Evolutionary conservation across 2,329 filamentous ascomycete genomes (phyloP).

Genomic region (Fusarium acutatum): DNA sequence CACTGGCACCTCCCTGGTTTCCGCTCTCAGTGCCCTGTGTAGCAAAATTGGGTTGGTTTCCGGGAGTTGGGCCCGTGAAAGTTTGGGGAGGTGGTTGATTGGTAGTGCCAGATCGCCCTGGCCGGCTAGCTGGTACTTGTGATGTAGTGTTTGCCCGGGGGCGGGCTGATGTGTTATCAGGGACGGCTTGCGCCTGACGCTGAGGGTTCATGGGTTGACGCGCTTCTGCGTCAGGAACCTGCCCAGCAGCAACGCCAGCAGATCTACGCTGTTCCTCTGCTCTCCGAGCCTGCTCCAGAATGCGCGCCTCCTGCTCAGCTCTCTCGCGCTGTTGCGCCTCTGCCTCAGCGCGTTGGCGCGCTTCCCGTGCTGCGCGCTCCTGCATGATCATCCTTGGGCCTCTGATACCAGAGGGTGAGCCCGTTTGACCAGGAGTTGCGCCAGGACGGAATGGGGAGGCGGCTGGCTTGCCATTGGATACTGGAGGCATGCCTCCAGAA

Average conservation of each 20-base stretch:
- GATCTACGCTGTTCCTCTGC: constrained; percentile 65
- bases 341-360: constrained; percentile 72
- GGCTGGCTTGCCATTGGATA: constrained; percentile 64
- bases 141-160: constrained; percentile 40
- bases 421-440: constrained; percentile 59
- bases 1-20: constrained; percentile 25
- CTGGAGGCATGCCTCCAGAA: constrained; percentile 63
- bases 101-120: constrained; percentile 25
- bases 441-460: constrained; percentile 55
- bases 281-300: constrained; percentile 64
- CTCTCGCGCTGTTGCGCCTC: constrained; percentile 69
- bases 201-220: constrained; percentile 48
- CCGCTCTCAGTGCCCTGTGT: constrained; percentile 29
- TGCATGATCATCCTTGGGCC: constrained; percentile 94
- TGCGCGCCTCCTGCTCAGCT: constrained; percentile 64
- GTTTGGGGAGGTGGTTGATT: constrained; percentile 31
- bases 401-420: constrained; percentile 73
- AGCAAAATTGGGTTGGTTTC: constrained; percentile 25
- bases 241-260: constrained; percentile 57
- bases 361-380: constrained; percentile 80
- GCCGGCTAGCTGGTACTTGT: constrained; percentile 37
- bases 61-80: constrained; percentile 30
- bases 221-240: constrained; percentile 43
- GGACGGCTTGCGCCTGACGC: constrained; percentile 40
- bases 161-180: constrained; percentile 40